Evolutionary conservation across 257 asterid genomes (phyloP), one percentile per base, ranked within the genome.

Genomic region (Plantago elongata): DNA sequence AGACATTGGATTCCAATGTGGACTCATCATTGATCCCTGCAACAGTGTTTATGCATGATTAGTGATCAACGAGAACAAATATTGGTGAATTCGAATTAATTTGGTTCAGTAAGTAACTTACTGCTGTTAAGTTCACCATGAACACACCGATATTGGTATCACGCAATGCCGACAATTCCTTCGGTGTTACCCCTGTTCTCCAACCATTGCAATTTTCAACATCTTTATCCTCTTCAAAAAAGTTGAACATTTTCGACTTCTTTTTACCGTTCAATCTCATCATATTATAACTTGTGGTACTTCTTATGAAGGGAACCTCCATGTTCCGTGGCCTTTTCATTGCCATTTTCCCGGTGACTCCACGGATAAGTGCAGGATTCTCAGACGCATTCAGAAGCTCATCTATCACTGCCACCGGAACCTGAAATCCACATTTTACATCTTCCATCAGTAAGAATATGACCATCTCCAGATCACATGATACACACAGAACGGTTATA

Each of bases 1-100:
- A 13, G 95, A 95, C 66, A n/a, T 62, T 0, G 95, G 95, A 70
- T 91, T 88, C 98, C 96, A 91, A 11, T 86, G 98, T 2, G 98
- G 98, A 42, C 94, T 95, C 96, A 88, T 86, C 94, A 88, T 91
- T 42, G 96, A 83, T 55, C 95, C 98, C 91, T 89, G 57, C 60
- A 57, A 68, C 42, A 40, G n/a, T 42, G 29, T 13, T n/a, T n/a
- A 1, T 0, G 4, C 27, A n/a, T n/a, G 27, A 51, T 40, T 0
- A 1, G 17, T 27, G 30, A 44, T 17, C 13, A 34, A 1, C 7
- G 5, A 0, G 13, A 18, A 37, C 9, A 29, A 29, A 11, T 29
- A 16, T 37, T 42, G 1, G 38, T 22, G 27, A 22, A n/a, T 5
- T 15, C 18, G 27, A 30, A 18, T 48, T 49, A 50, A 43, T 12